phyloP scores from a whole-genome alignment of 495 filamentous ascomycete species.

The Podospora comata region DNA sequence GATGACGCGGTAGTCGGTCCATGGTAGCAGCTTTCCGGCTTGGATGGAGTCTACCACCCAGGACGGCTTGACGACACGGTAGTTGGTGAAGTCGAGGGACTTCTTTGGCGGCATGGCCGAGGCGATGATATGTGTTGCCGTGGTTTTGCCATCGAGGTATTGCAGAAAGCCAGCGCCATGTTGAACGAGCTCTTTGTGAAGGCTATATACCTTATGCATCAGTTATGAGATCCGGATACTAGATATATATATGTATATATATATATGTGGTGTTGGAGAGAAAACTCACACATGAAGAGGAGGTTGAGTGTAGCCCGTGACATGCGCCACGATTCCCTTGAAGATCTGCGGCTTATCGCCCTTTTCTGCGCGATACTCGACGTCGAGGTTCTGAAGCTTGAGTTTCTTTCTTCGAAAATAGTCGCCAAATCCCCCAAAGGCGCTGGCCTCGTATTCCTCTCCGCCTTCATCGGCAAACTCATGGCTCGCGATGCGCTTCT shows the following conservation, averaged over 20 bases:
- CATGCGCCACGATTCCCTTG: conserved; percentile 80
- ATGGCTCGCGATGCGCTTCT: conserved; percentile 79
- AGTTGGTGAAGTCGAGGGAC: conserved; percentile 74
- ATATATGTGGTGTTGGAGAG: background rate
- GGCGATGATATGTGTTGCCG: conserved; percentile 92
- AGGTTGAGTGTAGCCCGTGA: conserved; percentile 92
- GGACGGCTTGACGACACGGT: conserved; percentile 91
- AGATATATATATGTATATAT: background rate
- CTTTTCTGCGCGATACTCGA: conserved; percentile 65
- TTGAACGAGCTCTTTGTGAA: conserved; percentile 79
- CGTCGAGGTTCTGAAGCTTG: conserved; percentile 91
- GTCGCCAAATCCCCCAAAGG: conserved; percentile 82
- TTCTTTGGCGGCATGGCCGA: conserved; percentile 90
- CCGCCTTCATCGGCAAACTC: conserved; percentile 64
- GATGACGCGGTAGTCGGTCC: conserved; percentile 76
- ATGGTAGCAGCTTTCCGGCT: conserved; percentile 75
- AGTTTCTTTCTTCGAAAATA: conserved; percentile 94
- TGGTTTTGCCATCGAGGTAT: conserved; percentile 91
- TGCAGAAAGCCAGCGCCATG: conserved; percentile 93
- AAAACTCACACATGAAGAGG: conserved; percentile 64
- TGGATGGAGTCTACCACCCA: conserved; percentile 90
- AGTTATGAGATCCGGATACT: background rate
- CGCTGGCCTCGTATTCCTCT: conserved; percentile 85
- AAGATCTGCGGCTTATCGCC: conserved; percentile 77
- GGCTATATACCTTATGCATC: conserved; percentile 23